Conservation (phyloP, 2,329 filamentous ascomycete species). For the Fusarium udum region DNA sequence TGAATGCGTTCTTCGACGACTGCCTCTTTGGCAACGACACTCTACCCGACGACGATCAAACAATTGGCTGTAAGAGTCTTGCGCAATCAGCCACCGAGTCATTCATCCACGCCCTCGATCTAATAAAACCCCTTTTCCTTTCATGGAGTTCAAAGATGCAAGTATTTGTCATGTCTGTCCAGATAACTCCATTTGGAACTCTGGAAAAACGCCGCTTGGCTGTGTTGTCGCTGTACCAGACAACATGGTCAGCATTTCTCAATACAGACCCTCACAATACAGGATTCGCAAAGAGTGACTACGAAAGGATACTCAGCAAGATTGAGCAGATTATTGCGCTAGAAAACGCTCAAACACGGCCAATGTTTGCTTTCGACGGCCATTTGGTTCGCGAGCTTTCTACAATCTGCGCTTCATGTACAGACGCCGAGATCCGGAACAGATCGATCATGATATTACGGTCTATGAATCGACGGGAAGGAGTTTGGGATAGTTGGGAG, state of each 20-base stretch:
- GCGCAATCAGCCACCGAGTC: neutral
- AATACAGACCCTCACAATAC: neutral
- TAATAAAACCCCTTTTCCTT: neutral
- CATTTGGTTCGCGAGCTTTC: conserved; percentile 22
- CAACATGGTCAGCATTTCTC: neutral
- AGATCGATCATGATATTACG: conserved; percentile 20
- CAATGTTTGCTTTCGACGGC: conserved; percentile 31
- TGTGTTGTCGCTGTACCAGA: neutral
- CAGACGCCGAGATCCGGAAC: conserved; percentile 3
- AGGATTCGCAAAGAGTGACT: neutral
- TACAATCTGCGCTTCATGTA: conserved; percentile 19
- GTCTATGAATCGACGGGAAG: conserved; percentile 25
- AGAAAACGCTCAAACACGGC: neutral
- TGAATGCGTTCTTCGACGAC: neutral
- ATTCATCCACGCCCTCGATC: neutral
- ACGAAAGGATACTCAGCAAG: conserved; percentile 6
- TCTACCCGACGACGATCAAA: too few relatives aligned
- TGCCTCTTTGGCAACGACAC: neutral
- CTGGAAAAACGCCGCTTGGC: neutral
- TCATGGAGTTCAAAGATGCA: conserved; percentile 1
- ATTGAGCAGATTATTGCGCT: conserved; percentile 8
- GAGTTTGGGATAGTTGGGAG: conserved; percentile 39
- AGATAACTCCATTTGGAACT: neutral
- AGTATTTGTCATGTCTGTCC: neutral
- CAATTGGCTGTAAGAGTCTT: neutral